Conservation (phyloP, 345 rosid genomes). For the Pistacia integerrima region DNA sequence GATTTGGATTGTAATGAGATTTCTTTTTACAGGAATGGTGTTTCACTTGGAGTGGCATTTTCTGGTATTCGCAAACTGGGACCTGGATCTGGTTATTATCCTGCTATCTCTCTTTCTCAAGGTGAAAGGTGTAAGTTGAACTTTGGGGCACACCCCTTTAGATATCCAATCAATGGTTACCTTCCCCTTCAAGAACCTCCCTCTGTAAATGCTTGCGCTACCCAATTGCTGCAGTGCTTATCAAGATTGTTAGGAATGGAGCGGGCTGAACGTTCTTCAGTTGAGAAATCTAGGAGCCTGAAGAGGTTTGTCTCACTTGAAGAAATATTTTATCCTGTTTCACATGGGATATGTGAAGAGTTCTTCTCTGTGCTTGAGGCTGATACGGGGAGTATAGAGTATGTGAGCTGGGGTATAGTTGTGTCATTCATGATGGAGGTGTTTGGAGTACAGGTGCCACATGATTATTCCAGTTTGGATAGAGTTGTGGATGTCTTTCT, state of each 20-base stretch:
- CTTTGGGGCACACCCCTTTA: conserved; percentile 86
- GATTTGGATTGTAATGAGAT: conserved; percentile 74
- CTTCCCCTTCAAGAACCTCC: conserved; percentile 77
- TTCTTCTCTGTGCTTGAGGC: conserved; percentile 60
- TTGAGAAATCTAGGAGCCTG: conserved; percentile 70
- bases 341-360: conserved; percentile 70
- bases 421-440: conserved; percentile 77
- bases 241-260: conserved; percentile 67
- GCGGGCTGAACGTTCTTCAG: conserved; percentile 57
- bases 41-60: conserved; percentile 83
- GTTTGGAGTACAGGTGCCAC: conserved; percentile 71
- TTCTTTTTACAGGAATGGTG: conserved; percentile 80
- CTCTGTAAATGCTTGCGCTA: conserved; percentile 39
- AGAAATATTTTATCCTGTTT: conserved; percentile 73
- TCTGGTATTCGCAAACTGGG: conserved; percentile 73
- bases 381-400: conserved; percentile 59
- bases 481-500: conserved; percentile 66
- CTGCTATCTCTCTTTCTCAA: conserved; percentile 89
- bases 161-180: conserved; percentile 61
- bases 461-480: conserved; percentile 71
- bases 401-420: conserved; percentile 75
- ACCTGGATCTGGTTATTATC: conserved; percentile 84
- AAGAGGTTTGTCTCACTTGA: conserved; percentile 77
- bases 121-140: conserved; percentile 89
- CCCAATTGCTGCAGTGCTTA: conserved; percentile 66